Percentiles rank a stretch among this genome's conserved stretches.
These are phyloP conservation scores for Fusarium sp. DNA, from an alignment of 2,329 filamentous ascomycete genomes.

Conservation along the genomic window DNA sequence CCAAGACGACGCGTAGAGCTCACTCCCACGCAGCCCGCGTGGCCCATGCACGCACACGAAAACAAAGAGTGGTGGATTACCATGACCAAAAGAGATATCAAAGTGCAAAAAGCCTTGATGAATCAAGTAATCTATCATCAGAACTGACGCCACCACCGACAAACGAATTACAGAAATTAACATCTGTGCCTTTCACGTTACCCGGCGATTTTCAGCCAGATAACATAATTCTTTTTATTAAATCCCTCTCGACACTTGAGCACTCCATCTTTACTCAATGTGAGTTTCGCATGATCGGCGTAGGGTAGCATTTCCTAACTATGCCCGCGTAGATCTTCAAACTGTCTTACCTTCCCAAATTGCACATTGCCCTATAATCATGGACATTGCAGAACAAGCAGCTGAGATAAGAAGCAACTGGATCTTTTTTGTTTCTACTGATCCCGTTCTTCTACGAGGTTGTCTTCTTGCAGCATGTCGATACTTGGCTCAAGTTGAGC, in stretches of 20 bases:
- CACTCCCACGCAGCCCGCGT: conserved; percentile 13
- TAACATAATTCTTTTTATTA: background rate
- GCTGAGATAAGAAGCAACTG: background rate
- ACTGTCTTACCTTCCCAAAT: background rate
- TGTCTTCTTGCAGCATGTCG: conserved; percentile 1
- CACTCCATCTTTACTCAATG: conserved; percentile 1
- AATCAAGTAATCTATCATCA: background rate
- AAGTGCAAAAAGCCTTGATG: too few relatives aligned
- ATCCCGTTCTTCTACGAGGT: background rate
- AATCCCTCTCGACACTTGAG: background rate
- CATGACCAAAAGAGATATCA: background rate
- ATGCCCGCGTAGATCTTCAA: background rate
- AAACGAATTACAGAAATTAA: accelerated
- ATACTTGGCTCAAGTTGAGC: background rate
- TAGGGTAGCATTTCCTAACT: background rate
- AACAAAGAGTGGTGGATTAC: background rate
- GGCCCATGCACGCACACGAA: background rate
- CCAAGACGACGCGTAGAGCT: background rate
- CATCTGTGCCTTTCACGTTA: background rate
- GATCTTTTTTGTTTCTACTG: conserved; percentile 2
- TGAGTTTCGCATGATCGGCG: background rate
- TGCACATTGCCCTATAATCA: background rate
- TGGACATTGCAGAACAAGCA: background rate
- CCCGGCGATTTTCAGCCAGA: background rate
- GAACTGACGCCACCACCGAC: accelerated